Percentiles rank a stretch among this genome's conserved stretches.
phyloP scores from a whole-genome alignment of 1,284 basidiomycete genomes.

The Sphagnurus paluster region DNA sequence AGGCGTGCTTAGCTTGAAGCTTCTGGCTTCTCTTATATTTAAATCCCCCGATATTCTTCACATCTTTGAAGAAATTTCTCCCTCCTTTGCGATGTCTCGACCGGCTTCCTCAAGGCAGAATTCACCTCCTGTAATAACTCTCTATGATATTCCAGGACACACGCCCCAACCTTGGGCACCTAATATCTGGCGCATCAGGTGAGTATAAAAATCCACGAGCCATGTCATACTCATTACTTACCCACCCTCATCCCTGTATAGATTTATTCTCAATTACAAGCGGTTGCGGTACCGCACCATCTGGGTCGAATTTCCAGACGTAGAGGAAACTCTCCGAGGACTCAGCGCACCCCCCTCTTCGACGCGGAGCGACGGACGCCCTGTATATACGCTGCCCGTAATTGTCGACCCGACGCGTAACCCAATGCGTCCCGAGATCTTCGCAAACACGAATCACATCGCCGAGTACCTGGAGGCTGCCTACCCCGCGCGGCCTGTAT shows the following conservation, averaged over 20 bases:
- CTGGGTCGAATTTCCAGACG: slow-evolving; percentile 69
- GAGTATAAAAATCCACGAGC: slow-evolving; percentile 10
- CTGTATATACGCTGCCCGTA: slow-evolving; percentile 66
- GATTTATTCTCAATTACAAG: slow-evolving; percentile 73
- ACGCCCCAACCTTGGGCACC: slow-evolving; percentile 69
- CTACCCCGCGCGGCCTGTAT: slow-evolving; percentile 67
- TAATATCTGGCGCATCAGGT: slow-evolving; percentile 61
- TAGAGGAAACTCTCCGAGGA: slow-evolving; percentile 56
- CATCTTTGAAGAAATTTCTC: not conserved
- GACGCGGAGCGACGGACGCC: slow-evolving; percentile 51
- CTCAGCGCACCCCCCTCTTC: slow-evolving; percentile 61
- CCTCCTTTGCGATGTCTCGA: slow-evolving; percentile 17
- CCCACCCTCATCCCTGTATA: slow-evolving; percentile 23
- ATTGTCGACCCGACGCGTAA: slow-evolving; percentile 50
- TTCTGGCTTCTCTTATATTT: slow-evolving; percentile 5
- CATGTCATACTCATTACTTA: slow-evolving; percentile 1
- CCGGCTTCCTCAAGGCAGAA: slow-evolving; percentile 21
- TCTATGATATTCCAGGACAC: slow-evolving; percentile 65
- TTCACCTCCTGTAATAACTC: slow-evolving; percentile 50
- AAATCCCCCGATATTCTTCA: not conserved
- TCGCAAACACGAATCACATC: slow-evolving; percentile 60
- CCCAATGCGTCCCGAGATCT: slow-evolving; percentile 39
- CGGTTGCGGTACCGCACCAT: slow-evolving; percentile 63
- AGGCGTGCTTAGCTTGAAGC: not conserved
- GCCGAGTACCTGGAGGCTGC: slow-evolving; percentile 69